A percentile compares a stretch with the other conserved stretches of the same genome.
These are phyloP conservation scores for Penicillium coffeae DNA, from an alignment of 495 filamentous ascomycete species.

Conservation along the genomic window DNA sequence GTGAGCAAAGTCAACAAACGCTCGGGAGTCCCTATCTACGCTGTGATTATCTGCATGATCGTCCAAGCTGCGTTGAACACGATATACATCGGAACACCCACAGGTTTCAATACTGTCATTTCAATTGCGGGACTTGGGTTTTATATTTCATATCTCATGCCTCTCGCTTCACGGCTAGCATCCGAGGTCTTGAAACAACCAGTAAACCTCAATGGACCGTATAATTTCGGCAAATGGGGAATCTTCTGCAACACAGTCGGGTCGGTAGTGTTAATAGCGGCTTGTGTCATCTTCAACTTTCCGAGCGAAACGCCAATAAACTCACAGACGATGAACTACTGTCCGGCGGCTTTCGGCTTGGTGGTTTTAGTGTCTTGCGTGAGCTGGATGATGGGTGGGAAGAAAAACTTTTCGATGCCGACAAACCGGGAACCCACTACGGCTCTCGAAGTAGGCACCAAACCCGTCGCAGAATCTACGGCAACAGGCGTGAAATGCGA, in stretches of 20 bases:
- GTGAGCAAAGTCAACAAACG: constrained; percentile 39
- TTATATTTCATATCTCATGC: constrained; percentile 36
- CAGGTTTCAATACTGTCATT: constrained; percentile 53
- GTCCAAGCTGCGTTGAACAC: constrained; percentile 50
- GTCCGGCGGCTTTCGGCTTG: constrained; percentile 47
- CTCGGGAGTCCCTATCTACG: constrained; percentile 40
- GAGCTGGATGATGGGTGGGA: constrained; percentile 47
- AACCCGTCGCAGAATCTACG: no score
- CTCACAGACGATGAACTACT: constrained; percentile 54
- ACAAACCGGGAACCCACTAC: no score
- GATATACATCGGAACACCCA: constrained; percentile 53
- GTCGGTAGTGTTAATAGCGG: constrained; percentile 45
- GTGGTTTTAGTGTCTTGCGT: constrained; percentile 45
- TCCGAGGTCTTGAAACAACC: constrained; percentile 33
- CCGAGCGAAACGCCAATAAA: constrained; percentile 44
- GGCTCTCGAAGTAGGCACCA: no score
- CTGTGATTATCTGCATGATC: constrained; percentile 36
- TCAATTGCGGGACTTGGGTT: constrained; percentile 52
- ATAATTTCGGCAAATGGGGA: no score
- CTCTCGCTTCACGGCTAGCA: constrained; percentile 25
- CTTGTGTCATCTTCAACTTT: constrained; percentile 53
- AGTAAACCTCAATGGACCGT: no score
- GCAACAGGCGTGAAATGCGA: no score
- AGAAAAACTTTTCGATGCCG: constrained; percentile 1
- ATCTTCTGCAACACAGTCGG: constrained; percentile 44